These are phyloP conservation scores for Rhynchosporium secalis DNA, from an alignment of 2,329 filamentous ascomycete species.

Conservation along the genomic window DNA sequence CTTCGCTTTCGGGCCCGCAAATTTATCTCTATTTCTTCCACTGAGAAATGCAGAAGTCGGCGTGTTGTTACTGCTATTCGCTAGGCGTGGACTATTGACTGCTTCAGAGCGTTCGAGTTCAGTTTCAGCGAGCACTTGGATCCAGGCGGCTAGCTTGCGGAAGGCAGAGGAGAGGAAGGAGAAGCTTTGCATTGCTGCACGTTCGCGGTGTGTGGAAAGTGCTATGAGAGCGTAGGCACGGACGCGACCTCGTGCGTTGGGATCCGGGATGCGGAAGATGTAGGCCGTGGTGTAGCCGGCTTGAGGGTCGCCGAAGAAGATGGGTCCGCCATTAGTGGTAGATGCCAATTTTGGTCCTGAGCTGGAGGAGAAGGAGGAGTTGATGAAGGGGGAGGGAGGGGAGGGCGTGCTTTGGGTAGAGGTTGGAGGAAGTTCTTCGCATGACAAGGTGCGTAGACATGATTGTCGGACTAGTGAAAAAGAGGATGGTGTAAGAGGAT, in stretches of 20 bases:
- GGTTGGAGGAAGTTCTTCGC: conserved; percentile 61
- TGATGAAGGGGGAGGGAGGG: conserved; percentile 44
- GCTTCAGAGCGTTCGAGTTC: conserved; percentile 53
- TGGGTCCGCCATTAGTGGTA: conserved; percentile 61
- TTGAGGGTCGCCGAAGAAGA: conserved; percentile 66
- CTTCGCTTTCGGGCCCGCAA: conserved; percentile 54
- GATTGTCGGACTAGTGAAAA: conserved; percentile 68
- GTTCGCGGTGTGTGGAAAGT: conserved; percentile 64
- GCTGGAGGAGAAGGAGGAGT: conserved; percentile 43
- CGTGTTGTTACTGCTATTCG: conserved; percentile 10
- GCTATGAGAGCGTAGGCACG: conserved; percentile 69
- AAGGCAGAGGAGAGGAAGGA: conserved; percentile 62
- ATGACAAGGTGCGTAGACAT: conserved; percentile 65
- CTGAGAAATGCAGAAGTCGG: conserved; percentile 31
- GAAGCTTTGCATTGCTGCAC: conserved; percentile 65
- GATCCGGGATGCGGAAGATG: conserved; percentile 68
- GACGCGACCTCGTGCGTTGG: conserved; percentile 66
- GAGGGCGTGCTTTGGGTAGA: conserved; percentile 44
- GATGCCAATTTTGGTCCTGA: conserved; percentile 39
- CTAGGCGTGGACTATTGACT: conserved; percentile 17
- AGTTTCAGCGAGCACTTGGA: conserved; percentile 62
- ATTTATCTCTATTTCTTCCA: conserved; percentile 34
- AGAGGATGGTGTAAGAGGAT: conserved; percentile 59
- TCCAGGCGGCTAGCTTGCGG: conserved; percentile 64
- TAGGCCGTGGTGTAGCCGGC: conserved; percentile 70